Evolutionary conservation across 1,284 basidiomycete genomes (phyloP).

Genomic region (Cutaneotrichosporon sp.): DNA sequence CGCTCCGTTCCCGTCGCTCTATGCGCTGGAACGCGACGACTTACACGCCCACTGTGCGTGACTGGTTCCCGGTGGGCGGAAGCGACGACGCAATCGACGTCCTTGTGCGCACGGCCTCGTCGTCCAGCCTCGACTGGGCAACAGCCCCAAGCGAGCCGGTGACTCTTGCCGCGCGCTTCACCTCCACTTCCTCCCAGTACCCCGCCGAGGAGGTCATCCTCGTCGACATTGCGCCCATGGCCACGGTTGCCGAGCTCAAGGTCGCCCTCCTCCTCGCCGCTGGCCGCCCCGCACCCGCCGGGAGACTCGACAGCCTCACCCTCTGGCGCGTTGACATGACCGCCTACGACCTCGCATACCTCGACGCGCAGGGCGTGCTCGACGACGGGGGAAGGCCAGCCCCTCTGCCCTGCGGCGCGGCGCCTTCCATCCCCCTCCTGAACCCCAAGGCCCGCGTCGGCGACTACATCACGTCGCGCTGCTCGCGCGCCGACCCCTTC

Average conservation of each 20-base stretch:
- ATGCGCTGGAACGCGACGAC: neutral
- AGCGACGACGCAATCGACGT: conserved; percentile 26
- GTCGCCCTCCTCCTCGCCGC: conserved; percentile 36
- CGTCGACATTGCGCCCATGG: conserved; percentile 37
- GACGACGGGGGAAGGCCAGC: conserved; percentile 40
- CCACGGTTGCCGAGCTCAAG: conserved; percentile 43
- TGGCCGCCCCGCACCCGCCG: conserved; percentile 24
- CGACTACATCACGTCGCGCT: conserved; percentile 38
- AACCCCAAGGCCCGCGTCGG: conserved; percentile 33
- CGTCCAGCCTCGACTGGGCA: conserved; percentile 14
- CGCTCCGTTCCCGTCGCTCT: conserved; percentile 11
- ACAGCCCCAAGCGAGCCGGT: conserved; percentile 8
- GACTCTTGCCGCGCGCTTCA: conserved; percentile 17
- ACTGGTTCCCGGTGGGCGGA: conserved; percentile 26
- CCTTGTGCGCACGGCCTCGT: conserved; percentile 33
- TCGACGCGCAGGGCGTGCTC: conserved; percentile 43
- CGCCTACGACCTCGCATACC: conserved; percentile 44
- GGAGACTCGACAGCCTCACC: conserved; percentile 29
- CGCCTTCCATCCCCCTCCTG: conserved; percentile 35
- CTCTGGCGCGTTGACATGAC: conserved; percentile 50
- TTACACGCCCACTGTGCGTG: conserved; percentile 16
- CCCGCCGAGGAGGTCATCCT: conserved; percentile 16
- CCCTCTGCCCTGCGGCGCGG: conserved; percentile 38
- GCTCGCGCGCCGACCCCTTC: conserved; percentile 32
- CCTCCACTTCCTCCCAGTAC: conserved; percentile 14